Evolutionary conservation across 176 grass and related monocot genomes (phyloP).

Genomic region (Typha latifolia): DNA sequence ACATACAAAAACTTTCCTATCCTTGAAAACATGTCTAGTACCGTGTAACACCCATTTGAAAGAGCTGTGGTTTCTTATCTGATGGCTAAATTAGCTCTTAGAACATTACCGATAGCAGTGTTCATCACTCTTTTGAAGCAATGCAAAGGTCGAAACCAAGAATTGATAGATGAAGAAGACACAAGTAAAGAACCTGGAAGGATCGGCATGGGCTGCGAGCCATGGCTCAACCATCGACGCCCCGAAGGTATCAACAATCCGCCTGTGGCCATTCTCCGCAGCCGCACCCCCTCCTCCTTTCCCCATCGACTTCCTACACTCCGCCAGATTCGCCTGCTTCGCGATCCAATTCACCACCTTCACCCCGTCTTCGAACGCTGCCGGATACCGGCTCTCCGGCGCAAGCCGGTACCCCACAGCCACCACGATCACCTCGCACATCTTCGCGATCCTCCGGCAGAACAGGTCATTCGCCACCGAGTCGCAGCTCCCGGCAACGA

Average conservation of each 20-base stretch:
- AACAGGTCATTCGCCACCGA: constrained; percentile 72
- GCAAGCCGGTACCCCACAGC: constrained; percentile 70
- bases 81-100: no score
- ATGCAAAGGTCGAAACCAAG: not conserved
- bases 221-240: constrained; percentile 66
- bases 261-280: not conserved
- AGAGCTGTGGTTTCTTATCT: no score
- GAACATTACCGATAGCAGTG: no score
- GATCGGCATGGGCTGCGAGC: constrained; percentile 78
- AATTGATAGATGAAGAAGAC: not conserved
- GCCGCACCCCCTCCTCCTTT: not conserved
- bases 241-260: constrained; percentile 46
- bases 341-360: constrained; percentile 65
- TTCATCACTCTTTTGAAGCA: no score
- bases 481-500: constrained; percentile 46
- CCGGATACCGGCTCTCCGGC: constrained; percentile 65
- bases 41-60: no score
- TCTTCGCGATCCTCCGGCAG: constrained; percentile 52
- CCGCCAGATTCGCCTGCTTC: constrained; percentile 75
- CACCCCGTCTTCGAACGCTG: constrained; percentile 66
- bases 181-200: constrained; percentile 47
- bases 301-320: constrained; percentile 39
- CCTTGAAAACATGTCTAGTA: no score
- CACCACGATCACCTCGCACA: constrained; percentile 67
- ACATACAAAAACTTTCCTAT: no score